Evolutionary conservation across 768 basidiomycete genomes (phyloP), one percentile per base, ranked within the genome.

Genomic region (Collybiopsis luxurians): DNA sequence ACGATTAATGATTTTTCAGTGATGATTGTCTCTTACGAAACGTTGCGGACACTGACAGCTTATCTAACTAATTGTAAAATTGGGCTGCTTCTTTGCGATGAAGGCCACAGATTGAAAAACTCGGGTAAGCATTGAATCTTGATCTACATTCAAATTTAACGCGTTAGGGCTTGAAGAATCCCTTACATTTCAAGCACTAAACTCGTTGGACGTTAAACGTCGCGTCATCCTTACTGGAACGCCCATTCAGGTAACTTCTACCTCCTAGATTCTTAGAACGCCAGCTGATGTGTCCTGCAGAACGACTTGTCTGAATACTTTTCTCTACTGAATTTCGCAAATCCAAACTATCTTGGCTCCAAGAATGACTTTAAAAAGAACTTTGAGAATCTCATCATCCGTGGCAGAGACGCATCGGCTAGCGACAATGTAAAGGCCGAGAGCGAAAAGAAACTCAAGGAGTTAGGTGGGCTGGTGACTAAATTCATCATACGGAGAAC

Each of bases 1-100:
- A 15, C 34, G 42, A n/a, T n/a, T 45, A 44, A 13, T 9, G n/a
- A 3, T 23, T 36, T 21, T 36, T 0, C 59, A 95, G 96, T 98
- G 44, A 93, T 99, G 91, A 98, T 99, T 61, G 95, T 97, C 4
- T 98, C 97, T 0, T 99, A 99, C 62, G 96, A 99, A 69, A 96
- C 93, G 0, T 79, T 99, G 51, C 85, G 96, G 19, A 88, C 88
- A 3, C 75, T 98, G 12, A 80, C 86, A 7, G 84, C 72, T 0
- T 84, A 95, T 64, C 78, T 98, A 11, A 85, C 86, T 3, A 83
- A 80, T 56, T 92, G 90, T 60, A 85, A 78, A 51, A 90, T 99
- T 46, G 97, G 97, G 2, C 72, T 99, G 15, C 73, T 99, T n/a
- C 82, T 99, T 28, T 96, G 94, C 60, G 96, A 99, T 64, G 96